A percentile compares a stretch with the other conserved stretches of the same genome.
Evolutionary conservation across 441 rosid genomes (phyloP).

Genomic region (Populus hybrid): DNA sequence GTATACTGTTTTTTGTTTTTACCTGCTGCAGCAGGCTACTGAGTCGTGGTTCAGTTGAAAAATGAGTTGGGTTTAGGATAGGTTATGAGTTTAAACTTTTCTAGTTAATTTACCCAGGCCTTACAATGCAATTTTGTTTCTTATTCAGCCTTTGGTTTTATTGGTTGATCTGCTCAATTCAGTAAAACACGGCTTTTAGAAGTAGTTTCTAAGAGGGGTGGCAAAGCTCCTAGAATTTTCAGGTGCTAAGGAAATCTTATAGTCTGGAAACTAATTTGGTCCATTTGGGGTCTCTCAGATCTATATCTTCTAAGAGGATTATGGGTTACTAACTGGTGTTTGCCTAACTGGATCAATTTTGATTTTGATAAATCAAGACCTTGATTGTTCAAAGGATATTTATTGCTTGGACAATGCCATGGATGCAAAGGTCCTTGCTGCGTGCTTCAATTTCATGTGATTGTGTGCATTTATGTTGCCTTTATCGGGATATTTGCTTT

Average conservation of each 20-base stretch:
- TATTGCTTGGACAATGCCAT: not conserved
- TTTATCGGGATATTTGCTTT: not conserved
- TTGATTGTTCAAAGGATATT: not conserved
- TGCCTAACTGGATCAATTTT: not conserved
- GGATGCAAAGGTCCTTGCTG: not conserved
- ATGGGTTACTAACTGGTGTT: not conserved
- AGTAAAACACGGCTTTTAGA: not conserved
- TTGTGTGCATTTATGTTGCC: not conserved
- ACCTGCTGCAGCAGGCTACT: not conserved
- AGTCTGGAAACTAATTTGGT: not conserved
- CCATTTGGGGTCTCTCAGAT: not conserved
- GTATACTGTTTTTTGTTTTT: not conserved
- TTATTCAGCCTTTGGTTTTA: not conserved
- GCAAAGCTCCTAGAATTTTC: not conserved
- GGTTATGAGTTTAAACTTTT: not conserved
- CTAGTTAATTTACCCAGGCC: not conserved
- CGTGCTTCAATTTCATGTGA: not conserved
- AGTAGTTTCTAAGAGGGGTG: not conserved
- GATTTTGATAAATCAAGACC: not conserved
- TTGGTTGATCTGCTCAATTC: not conserved
- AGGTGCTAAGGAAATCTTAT: not conserved
- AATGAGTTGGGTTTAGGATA: not conserved
- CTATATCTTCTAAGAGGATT: not conserved
- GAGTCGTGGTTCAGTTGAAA: not conserved
- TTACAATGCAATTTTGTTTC: not conserved